Base-by-base conservation (phyloP, 192 early-diverging fungal genomes). In the Funneliformis geosporum region DNA sequence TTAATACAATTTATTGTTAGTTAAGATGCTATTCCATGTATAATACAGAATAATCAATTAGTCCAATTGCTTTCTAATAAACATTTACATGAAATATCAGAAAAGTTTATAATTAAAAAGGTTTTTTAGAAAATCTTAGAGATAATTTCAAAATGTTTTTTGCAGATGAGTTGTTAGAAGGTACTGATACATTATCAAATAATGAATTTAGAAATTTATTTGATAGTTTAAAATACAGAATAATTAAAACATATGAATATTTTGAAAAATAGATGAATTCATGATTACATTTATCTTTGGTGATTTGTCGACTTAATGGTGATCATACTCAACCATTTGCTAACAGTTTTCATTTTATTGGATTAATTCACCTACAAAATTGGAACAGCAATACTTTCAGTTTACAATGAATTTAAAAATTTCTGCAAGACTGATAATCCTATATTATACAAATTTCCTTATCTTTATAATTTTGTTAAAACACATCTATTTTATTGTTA, bases 71-170 rank as follows among this genome's bases (percentile, higher is more conserved):
- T 25, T 5, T 0, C 1, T 73, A 12, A n/a, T n/a, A n/a, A 14
- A 23, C 8, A 27, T 14, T 43, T 46, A 18, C 46, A 73, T 50
- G 25, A 73, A 73, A 47, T 73, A 23, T 14, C 27, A 55, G 70
- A 73, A 73, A 73, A 47, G 70, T 73, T 33, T 27, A 8, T 27
- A 12, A 55, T 33, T 73, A 1, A 27, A 18, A 27, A 27, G 8
- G 0, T 23, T 72, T 46, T 47, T 23, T 72, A 47, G 6, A 47
- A 50, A 47, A 72, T 7, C 5, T 72, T 25, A 27, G 1, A 27
- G 25, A 72, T 3, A 50, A 72, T 46, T 50, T 72, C 27, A 43
- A 72, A 46, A 72, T 72, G 21, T 44, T 73, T 16, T 72, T 73
- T 73, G 42, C 43, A 23, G 11, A 73, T 27, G 25, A 73, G 10